Conservation (phyloP, 495 filamentous ascomycete genomes). For the Monascus purpureus region DNA sequence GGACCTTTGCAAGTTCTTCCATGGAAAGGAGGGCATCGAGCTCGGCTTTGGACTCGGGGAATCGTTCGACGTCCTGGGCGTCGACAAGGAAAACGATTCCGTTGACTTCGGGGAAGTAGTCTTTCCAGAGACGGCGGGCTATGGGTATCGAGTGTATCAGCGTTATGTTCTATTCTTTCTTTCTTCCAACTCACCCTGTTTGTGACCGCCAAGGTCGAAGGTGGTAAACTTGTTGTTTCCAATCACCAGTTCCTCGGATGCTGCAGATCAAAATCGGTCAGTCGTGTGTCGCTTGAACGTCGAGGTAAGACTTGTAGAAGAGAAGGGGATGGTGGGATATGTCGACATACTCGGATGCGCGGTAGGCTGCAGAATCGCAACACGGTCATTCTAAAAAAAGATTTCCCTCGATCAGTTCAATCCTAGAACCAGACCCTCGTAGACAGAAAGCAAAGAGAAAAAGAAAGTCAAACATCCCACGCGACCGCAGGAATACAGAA, state of each 20-base stretch:
- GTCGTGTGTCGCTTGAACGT: too few species aligned
- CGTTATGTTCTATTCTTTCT: not conserved
- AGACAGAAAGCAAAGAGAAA: conserved; percentile 1
- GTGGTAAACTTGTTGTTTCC: conserved; percentile 95
- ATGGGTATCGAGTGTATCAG: not conserved
- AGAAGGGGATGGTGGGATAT: not conserved
- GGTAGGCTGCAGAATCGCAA: conserved; percentile 83
- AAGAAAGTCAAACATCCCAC: not conserved
- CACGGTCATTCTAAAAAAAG: conserved; percentile 66
- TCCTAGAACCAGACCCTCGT: too few species aligned
- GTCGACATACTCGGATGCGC: conserved; percentile 74
- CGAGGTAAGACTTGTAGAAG: too few species aligned
- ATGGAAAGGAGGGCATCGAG: conserved; percentile 86
- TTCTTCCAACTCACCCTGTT: conserved; percentile 54
- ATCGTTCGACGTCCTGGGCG: conserved; percentile 88
- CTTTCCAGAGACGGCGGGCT: conserved; percentile 95
- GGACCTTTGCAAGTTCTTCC: conserved; percentile 87
- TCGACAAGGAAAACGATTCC: conserved; percentile 98
- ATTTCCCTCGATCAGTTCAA: conserved; percentile 8
- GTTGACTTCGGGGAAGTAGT: conserved; percentile 97
- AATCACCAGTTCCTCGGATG: conserved; percentile 91
- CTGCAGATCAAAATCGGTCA: conserved; percentile 28
- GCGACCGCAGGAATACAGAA: too few species aligned
- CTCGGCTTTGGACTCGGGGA: conserved; percentile 88
- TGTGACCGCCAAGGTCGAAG: conserved; percentile 93